Percentiles rank a stretch among this genome's conserved stretches.
These are phyloP conservation scores for Vinca minor DNA, from an alignment of 257 asterid genomes.

Conservation along the genomic window DNA sequence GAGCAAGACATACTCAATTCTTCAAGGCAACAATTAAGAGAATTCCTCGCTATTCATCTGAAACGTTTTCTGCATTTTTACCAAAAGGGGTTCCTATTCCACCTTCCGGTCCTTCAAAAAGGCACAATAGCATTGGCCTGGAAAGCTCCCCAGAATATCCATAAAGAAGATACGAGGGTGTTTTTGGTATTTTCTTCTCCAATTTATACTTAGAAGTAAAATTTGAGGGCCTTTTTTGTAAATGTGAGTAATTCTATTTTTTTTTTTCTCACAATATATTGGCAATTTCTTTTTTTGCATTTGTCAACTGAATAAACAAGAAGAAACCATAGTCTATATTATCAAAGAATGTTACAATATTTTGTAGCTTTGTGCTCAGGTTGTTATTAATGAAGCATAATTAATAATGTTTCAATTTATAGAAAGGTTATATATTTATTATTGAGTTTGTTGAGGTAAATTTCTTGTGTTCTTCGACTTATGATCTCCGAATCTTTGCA, in stretches of 20 bases:
- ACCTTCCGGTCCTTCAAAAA: slow-evolving; percentile 61
- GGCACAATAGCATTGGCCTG: slow-evolving; percentile 53
- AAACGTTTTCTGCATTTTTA: slow-evolving; percentile 37
- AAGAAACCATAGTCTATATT: too few relatives aligned
- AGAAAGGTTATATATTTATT: too few relatives aligned
- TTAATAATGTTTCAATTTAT: too few relatives aligned
- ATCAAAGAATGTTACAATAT: too few relatives aligned
- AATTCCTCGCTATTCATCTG: slow-evolving; percentile 7
- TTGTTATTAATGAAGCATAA: too few relatives aligned
- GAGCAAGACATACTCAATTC: slow-evolving; percentile 43
- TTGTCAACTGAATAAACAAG: too few relatives aligned
- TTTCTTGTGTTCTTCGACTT: too few relatives aligned
- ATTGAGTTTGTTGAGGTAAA: too few relatives aligned
- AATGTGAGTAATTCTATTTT: background rate
- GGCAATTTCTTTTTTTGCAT: slow-evolving; percentile 2
- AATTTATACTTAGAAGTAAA: background rate
- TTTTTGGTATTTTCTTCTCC: background rate
- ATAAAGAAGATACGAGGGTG: background rate
- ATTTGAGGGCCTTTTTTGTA: background rate
- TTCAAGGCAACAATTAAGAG: slow-evolving; percentile 33
- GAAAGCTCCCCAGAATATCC: slow-evolving; percentile 18
- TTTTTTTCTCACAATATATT: background rate
- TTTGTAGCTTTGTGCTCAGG: too few relatives aligned
- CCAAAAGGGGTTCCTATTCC: slow-evolving; percentile 74
- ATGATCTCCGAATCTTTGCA: too few relatives aligned